Percentiles rank a stretch among this genome's conserved stretches.
phyloP scores from a whole-genome alignment of 1,284 basidiomycete species.

The Trichosporon coremiiforme region DNA sequence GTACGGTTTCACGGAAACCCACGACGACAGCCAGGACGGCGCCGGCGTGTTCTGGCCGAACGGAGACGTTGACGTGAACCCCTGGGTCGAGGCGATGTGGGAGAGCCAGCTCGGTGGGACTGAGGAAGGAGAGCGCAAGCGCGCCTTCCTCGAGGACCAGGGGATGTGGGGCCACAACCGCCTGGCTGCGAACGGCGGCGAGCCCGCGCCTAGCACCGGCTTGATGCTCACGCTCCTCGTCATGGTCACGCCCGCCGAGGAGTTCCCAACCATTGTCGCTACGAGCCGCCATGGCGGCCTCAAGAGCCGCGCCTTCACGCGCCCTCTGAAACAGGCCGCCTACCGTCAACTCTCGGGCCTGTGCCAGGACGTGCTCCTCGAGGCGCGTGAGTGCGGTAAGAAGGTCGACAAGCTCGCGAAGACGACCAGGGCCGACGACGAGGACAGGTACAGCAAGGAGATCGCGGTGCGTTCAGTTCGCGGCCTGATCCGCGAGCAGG shows the following conservation, averaged over 20 bases:
- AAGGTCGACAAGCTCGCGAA: constrained; percentile 22
- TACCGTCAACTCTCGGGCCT: constrained; percentile 23
- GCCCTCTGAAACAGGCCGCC: constrained; percentile 23
- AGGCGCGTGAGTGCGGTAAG: constrained; percentile 24
- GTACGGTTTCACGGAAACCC: constrained; percentile 72
- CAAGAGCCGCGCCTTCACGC: constrained; percentile 25
- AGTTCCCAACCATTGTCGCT: constrained; percentile 9
- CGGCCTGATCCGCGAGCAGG: constrained; percentile 30
- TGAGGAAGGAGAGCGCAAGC: constrained; percentile 26
- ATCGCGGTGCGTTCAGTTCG: constrained; percentile 22
- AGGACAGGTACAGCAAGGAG: constrained; percentile 15
- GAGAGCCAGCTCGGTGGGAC: constrained; percentile 7
- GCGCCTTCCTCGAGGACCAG: constrained; percentile 27
- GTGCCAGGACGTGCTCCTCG: constrained; percentile 28
- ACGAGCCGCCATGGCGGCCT: constrained; percentile 11
- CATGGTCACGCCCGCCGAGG: constrained; percentile 24
- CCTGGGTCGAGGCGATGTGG: constrained; percentile 61
- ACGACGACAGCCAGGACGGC: constrained; percentile 42
- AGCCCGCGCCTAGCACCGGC: constrained; percentile 28
- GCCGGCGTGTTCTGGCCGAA: constrained; percentile 26
- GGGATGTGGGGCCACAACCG: constrained; percentile 31
- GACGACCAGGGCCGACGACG: constrained; percentile 1
- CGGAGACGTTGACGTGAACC: constrained; percentile 66
- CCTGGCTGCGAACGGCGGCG: constrained; percentile 29
- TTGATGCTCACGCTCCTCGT: constrained; percentile 30